Percentiles rank a stretch among this genome's conserved stretches.
These are phyloP conservation scores for Gastrolobium villosum DNA, from an alignment of 306 rosid genomes.

Conservation along the genomic window DNA sequence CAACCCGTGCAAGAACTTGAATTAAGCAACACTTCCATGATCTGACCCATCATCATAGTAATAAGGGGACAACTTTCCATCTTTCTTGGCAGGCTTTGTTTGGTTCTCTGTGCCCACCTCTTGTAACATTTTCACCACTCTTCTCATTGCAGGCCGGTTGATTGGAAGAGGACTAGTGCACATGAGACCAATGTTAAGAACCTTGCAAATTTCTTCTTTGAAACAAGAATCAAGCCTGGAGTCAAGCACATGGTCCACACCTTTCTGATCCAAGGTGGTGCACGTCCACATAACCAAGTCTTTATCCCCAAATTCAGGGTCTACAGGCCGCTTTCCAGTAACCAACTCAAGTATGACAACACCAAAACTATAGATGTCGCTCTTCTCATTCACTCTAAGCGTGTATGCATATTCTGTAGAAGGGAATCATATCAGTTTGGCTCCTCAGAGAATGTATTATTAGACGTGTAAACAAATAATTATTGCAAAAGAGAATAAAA, in stretches of 20 bases:
- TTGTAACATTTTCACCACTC: conserved; percentile 76
- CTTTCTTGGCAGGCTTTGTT: conserved; percentile 52
- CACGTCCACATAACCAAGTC: conserved; percentile 94
- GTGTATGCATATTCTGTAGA: conserved; percentile 93
- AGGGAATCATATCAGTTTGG: conserved; percentile 7
- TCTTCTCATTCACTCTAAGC: conserved; percentile 92
- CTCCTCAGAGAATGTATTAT: not conserved
- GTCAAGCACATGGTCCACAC: conserved; percentile 77
- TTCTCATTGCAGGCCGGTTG: conserved; percentile 75
- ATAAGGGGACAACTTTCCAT: conserved; percentile 71
- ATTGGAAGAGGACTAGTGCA: conserved; percentile 96
- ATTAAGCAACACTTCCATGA: conserved; percentile 75
- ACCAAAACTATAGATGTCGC: conserved; percentile 94
- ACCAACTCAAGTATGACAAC: conserved; percentile 90
- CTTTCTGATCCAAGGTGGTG: conserved; percentile 82
- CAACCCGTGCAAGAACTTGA: conserved; percentile 28
- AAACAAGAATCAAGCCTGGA: conserved; percentile 72
- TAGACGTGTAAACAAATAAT: not conserved
- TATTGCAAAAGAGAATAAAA: conserved; percentile 1
- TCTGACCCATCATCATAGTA: conserved; percentile 74
- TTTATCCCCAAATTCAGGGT: conserved; percentile 91
- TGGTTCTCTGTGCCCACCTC: conserved; percentile 63
- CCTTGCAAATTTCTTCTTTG: conserved; percentile 84
- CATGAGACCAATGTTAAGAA: conserved; percentile 83
- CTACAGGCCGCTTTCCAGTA: conserved; percentile 76